These are phyloP conservation scores for Ophiocordyceps sinensis DNA, from an alignment of 2,329 filamentous ascomycete species.

Conservation along the genomic window DNA sequence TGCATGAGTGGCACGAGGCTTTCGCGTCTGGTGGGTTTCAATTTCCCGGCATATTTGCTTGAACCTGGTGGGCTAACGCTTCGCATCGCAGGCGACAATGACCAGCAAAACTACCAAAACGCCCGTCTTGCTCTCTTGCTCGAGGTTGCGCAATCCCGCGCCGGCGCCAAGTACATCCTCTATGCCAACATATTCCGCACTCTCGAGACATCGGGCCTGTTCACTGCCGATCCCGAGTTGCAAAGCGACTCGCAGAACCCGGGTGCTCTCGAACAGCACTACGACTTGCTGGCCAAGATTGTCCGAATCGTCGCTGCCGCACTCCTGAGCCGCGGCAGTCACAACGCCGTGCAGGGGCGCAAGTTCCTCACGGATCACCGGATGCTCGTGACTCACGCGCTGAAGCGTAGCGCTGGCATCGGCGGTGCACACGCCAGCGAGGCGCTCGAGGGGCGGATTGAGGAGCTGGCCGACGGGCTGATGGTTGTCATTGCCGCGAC, in stretches of 20 bases:
- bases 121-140: slow-evolving; percentile 72
- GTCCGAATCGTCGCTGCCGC: slow-evolving; percentile 71
- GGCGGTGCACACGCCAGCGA: slow-evolving; percentile 30
- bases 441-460: slow-evolving; percentile 44
- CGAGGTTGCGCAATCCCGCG: slow-evolving; percentile 67
- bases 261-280: slow-evolving; percentile 65
- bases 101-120: slow-evolving; percentile 40
- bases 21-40: slow-evolving; percentile 34
- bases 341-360: slow-evolving; percentile 69
- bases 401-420: slow-evolving; percentile 79
- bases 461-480: slow-evolving; percentile 72
- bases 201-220: slow-evolving; percentile 70
- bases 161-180: slow-evolving; percentile 76
- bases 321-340: slow-evolving; percentile 64
- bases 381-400: slow-evolving; percentile 70
- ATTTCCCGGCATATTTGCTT: not conserved
- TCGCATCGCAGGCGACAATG: slow-evolving; percentile 18
- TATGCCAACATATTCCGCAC: slow-evolving; percentile 78
- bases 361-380: slow-evolving; percentile 73
- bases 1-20: slow-evolving; percentile 53
- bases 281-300: slow-evolving; percentile 65
- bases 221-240: slow-evolving; percentile 81
- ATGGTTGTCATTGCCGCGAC: slow-evolving; percentile 72
- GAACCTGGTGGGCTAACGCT: not conserved
- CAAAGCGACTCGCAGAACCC: slow-evolving; percentile 62